phyloP scores from a whole-genome alignment of 2,329 filamentous ascomycete genomes.

The Truncatella angustata region DNA sequence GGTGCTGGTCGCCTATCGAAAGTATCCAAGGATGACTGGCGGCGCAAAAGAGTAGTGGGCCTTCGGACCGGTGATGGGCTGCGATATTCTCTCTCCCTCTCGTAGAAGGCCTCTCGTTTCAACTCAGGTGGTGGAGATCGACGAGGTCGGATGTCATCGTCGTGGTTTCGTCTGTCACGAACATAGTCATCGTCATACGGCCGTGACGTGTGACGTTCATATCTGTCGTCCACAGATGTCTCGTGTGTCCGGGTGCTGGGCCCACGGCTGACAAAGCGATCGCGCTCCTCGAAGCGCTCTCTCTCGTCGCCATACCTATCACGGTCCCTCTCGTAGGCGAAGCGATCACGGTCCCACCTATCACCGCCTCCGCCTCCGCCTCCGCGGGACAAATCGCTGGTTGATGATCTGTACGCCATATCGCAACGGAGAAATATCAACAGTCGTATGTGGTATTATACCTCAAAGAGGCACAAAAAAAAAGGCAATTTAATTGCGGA shows the following conservation, averaged over 20 bases:
- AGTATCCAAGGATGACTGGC: constrained; percentile 87
- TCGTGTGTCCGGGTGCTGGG: constrained; percentile 39
- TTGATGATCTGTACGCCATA: constrained; percentile 30
- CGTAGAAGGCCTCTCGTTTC: constrained; percentile 55
- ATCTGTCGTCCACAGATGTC: constrained; percentile 46
- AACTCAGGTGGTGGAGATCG: constrained; percentile 41
- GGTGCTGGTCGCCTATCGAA: constrained; percentile 72
- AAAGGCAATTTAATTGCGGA: constrained; percentile 3
- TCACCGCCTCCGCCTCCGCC: no score
- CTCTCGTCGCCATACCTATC: constrained; percentile 40
- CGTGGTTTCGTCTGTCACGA: constrained; percentile 53
- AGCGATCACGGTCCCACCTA: constrained; percentile 57
- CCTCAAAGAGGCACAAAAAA: no score
- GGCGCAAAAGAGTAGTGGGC: constrained; percentile 65
- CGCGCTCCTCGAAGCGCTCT: constrained; percentile 52
- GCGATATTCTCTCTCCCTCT: constrained; percentile 47
- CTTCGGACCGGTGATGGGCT: constrained; percentile 54
- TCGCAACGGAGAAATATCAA: constrained; percentile 7
- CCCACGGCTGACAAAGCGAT: constrained; percentile 43
- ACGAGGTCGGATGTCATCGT: constrained; percentile 47
- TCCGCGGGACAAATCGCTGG: constrained; percentile 34
- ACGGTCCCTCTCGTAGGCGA: constrained; percentile 41
- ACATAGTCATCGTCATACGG: constrained; percentile 47
- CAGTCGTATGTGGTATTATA: no score
- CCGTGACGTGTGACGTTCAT: constrained; percentile 40